Conservation (phyloP, 345 rosid species). For the Corymbia maculata region DNA sequence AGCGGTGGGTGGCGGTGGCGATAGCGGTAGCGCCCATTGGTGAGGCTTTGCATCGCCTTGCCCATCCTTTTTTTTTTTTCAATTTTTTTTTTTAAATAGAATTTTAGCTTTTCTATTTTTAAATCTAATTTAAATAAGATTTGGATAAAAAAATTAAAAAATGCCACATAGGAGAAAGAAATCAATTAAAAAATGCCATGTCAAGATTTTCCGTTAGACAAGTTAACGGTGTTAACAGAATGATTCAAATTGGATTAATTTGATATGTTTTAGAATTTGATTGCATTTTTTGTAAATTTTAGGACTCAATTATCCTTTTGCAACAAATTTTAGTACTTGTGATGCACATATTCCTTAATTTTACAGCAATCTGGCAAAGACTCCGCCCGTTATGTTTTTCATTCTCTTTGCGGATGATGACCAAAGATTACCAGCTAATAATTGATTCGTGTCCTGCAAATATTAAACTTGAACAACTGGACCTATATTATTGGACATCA, state of each 20-base stretch:
- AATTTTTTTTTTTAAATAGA: too few species aligned
- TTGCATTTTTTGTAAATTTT: too few species aligned
- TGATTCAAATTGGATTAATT: not conserved
- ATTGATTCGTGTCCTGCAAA: too few species aligned
- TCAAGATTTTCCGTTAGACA: not conserved
- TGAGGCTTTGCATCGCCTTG: too few species aligned
- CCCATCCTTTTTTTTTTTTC: not conserved
- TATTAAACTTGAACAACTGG: too few species aligned
- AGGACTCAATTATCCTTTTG: too few species aligned
- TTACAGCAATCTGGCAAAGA: too few species aligned
- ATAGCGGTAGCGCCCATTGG: too few species aligned
- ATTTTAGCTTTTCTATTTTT: not conserved
- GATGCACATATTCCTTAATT: not conserved
- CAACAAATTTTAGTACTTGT: not conserved
- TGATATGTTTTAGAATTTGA: too few species aligned
- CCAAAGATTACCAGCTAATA: not conserved
- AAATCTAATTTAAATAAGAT: not conserved
- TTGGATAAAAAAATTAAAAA: not conserved
- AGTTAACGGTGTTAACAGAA: not conserved
- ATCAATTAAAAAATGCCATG: not conserved
- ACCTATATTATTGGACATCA: too few species aligned
- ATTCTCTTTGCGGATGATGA: not conserved
- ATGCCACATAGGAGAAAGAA: not conserved
- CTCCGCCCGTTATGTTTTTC: not conserved
- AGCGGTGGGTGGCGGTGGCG: too few species aligned